Evolutionary conservation across 306 rosid species (phyloP).

Genomic region (Fragaria ananassa): DNA sequence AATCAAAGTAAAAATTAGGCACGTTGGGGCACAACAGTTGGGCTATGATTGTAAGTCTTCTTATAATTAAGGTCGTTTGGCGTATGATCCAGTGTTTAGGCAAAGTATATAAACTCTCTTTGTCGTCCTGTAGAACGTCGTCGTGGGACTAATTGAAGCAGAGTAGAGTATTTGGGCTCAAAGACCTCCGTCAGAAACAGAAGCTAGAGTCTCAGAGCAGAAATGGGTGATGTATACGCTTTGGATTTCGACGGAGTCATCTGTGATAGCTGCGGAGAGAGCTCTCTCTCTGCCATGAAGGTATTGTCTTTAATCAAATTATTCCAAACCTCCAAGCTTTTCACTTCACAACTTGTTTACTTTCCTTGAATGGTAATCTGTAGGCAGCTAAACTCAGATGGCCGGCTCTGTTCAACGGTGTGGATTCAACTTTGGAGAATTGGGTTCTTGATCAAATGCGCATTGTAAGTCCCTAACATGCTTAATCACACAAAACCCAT

Average conservation of each 20-base stretch:
- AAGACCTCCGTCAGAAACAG: not conserved
- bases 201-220: not conserved
- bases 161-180: not conserved
- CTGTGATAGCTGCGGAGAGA: slow-evolving; percentile 95
- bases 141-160: not conserved
- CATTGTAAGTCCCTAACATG: slow-evolving; percentile 40
- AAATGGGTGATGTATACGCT: slow-evolving; percentile 87
- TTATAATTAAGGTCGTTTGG: too few species aligned
- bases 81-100: too few species aligned
- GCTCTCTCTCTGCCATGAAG: slow-evolving; percentile 81
- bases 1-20: too few species aligned
- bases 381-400: slow-evolving; percentile 89
- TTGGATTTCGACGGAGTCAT: slow-evolving; percentile 89
- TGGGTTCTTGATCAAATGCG: slow-evolving; percentile 83
- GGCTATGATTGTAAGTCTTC: too few species aligned
- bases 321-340: not conserved
- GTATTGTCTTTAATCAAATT: slow-evolving; percentile 25
- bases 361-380: slow-evolving; percentile 22
- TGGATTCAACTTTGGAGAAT: slow-evolving; percentile 58
- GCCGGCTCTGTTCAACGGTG: slow-evolving; percentile 68
- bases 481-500: not conserved
- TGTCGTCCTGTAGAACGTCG: not conserved
- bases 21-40: too few species aligned
- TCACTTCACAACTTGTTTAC: not conserved
- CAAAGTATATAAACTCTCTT: too few species aligned